Conservation (phyloP, 768 basidiomycete species). For the Punctularia strigosozonata region DNA sequence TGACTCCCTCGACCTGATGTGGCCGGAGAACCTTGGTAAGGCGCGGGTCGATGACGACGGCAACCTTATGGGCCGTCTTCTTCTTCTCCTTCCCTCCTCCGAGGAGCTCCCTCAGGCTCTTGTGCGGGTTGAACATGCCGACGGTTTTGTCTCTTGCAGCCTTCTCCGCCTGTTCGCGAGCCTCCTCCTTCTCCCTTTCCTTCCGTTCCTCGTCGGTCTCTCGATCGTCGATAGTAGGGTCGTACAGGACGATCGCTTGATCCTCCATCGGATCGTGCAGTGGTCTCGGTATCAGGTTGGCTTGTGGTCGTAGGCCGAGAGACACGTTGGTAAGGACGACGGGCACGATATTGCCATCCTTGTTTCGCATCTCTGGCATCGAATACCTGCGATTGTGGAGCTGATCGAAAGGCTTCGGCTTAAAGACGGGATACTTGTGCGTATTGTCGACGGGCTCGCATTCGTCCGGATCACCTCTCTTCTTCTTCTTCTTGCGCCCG, state of each 20-base stretch:
- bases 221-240: slow-evolving; percentile 88
- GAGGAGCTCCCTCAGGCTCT: slow-evolving; percentile 69
- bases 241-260: slow-evolving; percentile 94
- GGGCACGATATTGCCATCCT: slow-evolving; percentile 50
- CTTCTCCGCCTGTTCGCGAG: slow-evolving; percentile 45
- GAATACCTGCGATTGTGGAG: slow-evolving; percentile 52
- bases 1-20: slow-evolving; percentile 97
- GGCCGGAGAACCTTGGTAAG: slow-evolving; percentile 83
- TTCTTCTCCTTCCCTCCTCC: slow-evolving; percentile 65
- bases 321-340: slow-evolving; percentile 54
- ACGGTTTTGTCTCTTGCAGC: slow-evolving; percentile 60
- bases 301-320: slow-evolving; percentile 75
- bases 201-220: slow-evolving; percentile 82
- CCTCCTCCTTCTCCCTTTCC: slow-evolving; percentile 65
- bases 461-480: slow-evolving; percentile 46
- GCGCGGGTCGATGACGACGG: slow-evolving; percentile 92
- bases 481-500: slow-evolving; percentile 45
- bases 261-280: slow-evolving; percentile 97
- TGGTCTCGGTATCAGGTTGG: slow-evolving; percentile 77
- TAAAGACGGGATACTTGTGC: slow-evolving; percentile 68
- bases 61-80: slow-evolving; percentile 62
- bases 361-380: slow-evolving; percentile 69
- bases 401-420: slow-evolving; percentile 65
- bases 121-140: slow-evolving; percentile 83
- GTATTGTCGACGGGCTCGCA: slow-evolving; percentile 38